A percentile compares a stretch with the other conserved stretches of the same genome.
Conservation (phyloP, 768 basidiomycete species). For the Sporobolomyces phaffii region DNA sequence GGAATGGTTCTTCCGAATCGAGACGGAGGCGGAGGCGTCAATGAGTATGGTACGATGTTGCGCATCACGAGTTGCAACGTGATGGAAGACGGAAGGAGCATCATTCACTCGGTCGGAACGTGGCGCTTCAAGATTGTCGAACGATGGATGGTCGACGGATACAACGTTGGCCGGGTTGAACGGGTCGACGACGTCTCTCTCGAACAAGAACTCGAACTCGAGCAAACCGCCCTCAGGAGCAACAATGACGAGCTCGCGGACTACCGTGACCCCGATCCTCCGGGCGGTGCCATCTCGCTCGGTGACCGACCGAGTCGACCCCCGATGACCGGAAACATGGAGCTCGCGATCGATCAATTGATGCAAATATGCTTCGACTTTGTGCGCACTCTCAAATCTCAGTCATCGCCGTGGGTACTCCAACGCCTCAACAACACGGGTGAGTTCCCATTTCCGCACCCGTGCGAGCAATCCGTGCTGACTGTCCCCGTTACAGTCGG, state of each 20-base stretch:
- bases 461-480: neutral
- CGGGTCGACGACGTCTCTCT: constrained; percentile 49
- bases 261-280: neutral
- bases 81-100: constrained; percentile 80
- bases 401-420: constrained; percentile 86
- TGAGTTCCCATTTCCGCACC: constrained; percentile 43
- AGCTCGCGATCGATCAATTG: constrained; percentile 55
- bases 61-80: constrained; percentile 79
- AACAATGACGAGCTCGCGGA: constrained; percentile 8
- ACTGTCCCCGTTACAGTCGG: constrained; percentile 25
- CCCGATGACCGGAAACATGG: constrained; percentile 36
- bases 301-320: constrained; percentile 5
- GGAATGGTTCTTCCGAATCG: constrained; percentile 80
- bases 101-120: constrained; percentile 68
- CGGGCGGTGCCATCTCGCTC: neutral
- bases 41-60: constrained; percentile 88
- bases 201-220: constrained; percentile 49
- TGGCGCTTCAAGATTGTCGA: constrained; percentile 82
- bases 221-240: constrained; percentile 42
- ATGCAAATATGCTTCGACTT: constrained; percentile 60
- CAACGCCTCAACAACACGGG: constrained; percentile 73
- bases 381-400: constrained; percentile 57
- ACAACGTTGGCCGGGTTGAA: constrained; percentile 51
- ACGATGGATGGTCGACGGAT: constrained; percentile 77
- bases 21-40: constrained; percentile 49